Conservation (phyloP, 2,329 filamentous ascomycete genomes). For the Penicillium sp. region DNA sequence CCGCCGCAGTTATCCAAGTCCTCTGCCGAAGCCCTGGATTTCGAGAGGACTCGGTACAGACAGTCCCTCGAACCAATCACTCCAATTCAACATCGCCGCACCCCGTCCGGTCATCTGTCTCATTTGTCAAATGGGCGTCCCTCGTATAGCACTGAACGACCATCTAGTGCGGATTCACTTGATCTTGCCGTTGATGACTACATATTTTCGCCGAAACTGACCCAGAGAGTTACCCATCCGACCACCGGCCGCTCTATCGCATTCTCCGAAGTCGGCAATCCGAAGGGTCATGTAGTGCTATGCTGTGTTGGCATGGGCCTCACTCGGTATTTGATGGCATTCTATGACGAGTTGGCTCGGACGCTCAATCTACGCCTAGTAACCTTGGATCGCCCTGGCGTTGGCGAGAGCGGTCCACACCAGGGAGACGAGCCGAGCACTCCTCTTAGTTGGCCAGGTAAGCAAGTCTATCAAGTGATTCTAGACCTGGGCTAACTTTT, state of each 20-base stretch:
- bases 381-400: slow-evolving; percentile 88
- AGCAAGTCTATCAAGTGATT: neutral
- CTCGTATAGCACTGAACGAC: slow-evolving; percentile 65
- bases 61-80: slow-evolving; percentile 32
- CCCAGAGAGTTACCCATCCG: slow-evolving; percentile 82
- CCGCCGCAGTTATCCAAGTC: slow-evolving; percentile 26
- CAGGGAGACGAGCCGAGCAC: slow-evolving; percentile 72
- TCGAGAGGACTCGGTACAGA: slow-evolving; percentile 28
- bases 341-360: slow-evolving; percentile 91
- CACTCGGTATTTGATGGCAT: slow-evolving; percentile 92
- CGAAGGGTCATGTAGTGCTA: slow-evolving; percentile 86
- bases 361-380: slow-evolving; percentile 87
- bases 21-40: slow-evolving; percentile 33
- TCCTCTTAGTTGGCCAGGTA: slow-evolving; percentile 76
- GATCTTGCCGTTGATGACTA: slow-evolving; percentile 86
- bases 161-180: slow-evolving; percentile 78
- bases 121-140: slow-evolving; percentile 40
- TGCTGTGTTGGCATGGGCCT: slow-evolving; percentile 98
- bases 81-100: slow-evolving; percentile 38
- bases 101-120: slow-evolving; percentile 39
- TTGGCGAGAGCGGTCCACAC: slow-evolving; percentile 87
- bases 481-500: neutral
- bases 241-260: slow-evolving; percentile 85
- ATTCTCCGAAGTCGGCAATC: slow-evolving; percentile 94
- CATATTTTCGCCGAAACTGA: slow-evolving; percentile 76